Base-by-base conservation (phyloP, 345 rosid species). In the Brassica incana region DNA sequence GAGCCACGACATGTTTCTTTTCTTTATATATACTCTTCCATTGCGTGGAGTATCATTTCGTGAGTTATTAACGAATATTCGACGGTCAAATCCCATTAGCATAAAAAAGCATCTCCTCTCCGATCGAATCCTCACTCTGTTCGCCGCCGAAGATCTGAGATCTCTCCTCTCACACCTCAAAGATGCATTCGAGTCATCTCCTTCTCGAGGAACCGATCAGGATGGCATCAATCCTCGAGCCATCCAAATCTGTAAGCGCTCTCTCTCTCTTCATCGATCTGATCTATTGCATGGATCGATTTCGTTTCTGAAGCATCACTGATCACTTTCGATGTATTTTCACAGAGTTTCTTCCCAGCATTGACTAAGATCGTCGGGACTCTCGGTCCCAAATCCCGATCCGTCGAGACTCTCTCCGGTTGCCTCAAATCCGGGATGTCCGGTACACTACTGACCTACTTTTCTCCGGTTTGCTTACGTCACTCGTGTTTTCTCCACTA, bases 321-420 rank as follows among this genome's bases (percentile, higher is more conserved):
- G 15, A 69, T 73, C 5, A 20, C 0, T 23, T 78, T 43, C 68
- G 8, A 23, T 74, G 32, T 69, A 25, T 54, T 69, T 20, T 62
- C 83, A 52, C 90, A 95, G 99, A 90, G 85, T 82, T 95, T 91
- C 87, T 95, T 92, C 52, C 95, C 97, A 5, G 99, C 99, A 72
- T 88, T 91, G 99, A 92, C 97, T 63, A 95, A 95, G 90, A 91
- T 92, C 75, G 95, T 95, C 43, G 99, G 99, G 64, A 95, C 97
- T 54, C 91, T 95, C 16, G 99, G 99, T 62, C 88, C 95, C 0
- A 88, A 81, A 76, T 92, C 99, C 73, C 90, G 94, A 80, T 88
- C 97, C 67, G 89, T 87, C 7, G 97, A 90, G 20, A 77, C 84
- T 71, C 86, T 95, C 65, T 88, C 97, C 35, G 88, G 87, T 2